Percentiles rank a stretch among this genome's conserved stretches.
Evolutionary conservation across 139 green algal species (phyloP).

Genomic region (Picochlorum sp.): DNA sequence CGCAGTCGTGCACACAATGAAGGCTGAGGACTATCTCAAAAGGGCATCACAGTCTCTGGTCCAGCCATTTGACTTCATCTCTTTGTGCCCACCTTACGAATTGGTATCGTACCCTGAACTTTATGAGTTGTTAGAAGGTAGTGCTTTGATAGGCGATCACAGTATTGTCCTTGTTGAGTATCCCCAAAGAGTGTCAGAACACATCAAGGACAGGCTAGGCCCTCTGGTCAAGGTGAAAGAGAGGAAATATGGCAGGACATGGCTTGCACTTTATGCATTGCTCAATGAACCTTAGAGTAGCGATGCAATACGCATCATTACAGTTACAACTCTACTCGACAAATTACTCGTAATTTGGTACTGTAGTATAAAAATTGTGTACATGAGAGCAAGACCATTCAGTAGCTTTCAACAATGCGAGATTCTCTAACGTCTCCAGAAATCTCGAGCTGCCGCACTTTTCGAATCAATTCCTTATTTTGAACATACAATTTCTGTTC

Average conservation of each 20-base stretch:
- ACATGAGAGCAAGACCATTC: no score
- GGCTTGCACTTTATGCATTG: constrained; percentile 63
- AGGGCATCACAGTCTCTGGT: constrained; percentile 22
- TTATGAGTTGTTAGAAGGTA: constrained; percentile 56
- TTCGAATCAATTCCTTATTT: no score
- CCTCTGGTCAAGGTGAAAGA: constrained; percentile 55
- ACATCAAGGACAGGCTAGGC: constrained; percentile 39
- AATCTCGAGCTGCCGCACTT: no score
- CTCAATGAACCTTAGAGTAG: background rate
- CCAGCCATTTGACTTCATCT: constrained; percentile 88
- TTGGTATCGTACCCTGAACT: constrained; percentile 78
- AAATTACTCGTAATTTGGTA: no score
- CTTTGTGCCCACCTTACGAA: constrained; percentile 83
- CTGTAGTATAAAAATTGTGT: no score
- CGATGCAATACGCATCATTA: no score
- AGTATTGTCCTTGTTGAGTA: constrained; percentile 80
- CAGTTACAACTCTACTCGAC: no score
- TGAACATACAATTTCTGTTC: no score
- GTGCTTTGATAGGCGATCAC: constrained; percentile 51
- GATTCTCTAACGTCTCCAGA: no score
- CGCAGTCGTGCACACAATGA: constrained; percentile 43
- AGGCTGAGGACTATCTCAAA: constrained; percentile 64
- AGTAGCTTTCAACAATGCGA: no score
- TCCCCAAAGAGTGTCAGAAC: constrained; percentile 42
- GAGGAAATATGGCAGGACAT: constrained; percentile 74